These are phyloP conservation scores for Emydomyces testavorans DNA, from an alignment of 2,329 filamentous ascomycete species.

Conservation along the genomic window DNA sequence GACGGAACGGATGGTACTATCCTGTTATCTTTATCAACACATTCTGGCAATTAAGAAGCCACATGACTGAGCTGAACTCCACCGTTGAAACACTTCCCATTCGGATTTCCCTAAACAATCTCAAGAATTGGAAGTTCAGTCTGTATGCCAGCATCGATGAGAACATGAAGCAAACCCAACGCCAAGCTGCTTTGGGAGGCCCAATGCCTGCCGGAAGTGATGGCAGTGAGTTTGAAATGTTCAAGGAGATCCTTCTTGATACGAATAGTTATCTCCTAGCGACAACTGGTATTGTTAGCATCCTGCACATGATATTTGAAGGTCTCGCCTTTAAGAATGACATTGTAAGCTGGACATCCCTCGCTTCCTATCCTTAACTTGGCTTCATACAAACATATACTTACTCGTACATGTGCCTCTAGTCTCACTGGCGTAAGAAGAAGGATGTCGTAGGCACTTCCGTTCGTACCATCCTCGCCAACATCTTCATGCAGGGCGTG, in stretches of 20 bases:
- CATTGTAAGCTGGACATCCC: slow-evolving; percentile 46
- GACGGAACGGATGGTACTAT: slow-evolving; percentile 86
- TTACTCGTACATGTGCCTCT: slow-evolving; percentile 5
- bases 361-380: background rate
- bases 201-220: slow-evolving; percentile 67
- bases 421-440: slow-evolving; percentile 94
- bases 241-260: slow-evolving; percentile 90
- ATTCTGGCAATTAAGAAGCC: slow-evolving; percentile 87
- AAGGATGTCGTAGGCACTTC: slow-evolving; percentile 98
- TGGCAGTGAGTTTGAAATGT: slow-evolving; percentile 87
- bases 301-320: slow-evolving; percentile 91
- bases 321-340: slow-evolving; percentile 94
- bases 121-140: slow-evolving; percentile 81
- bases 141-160: slow-evolving; percentile 75
- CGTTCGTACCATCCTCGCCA: slow-evolving; percentile 87
- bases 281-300: slow-evolving; percentile 70
- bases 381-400: background rate
- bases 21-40: slow-evolving; percentile 87
- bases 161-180: slow-evolving; percentile 70
- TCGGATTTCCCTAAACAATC: slow-evolving; percentile 70
- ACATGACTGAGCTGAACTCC: slow-evolving; percentile 86
- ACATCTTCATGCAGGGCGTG: slow-evolving; percentile 91
- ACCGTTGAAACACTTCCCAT: slow-evolving; percentile 74
- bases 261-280: slow-evolving; percentile 84
- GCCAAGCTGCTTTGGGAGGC: slow-evolving; percentile 63